These are phyloP conservation scores for Salix viminalis DNA, from an alignment of 345 rosid genomes.

Conservation along the genomic window DNA sequence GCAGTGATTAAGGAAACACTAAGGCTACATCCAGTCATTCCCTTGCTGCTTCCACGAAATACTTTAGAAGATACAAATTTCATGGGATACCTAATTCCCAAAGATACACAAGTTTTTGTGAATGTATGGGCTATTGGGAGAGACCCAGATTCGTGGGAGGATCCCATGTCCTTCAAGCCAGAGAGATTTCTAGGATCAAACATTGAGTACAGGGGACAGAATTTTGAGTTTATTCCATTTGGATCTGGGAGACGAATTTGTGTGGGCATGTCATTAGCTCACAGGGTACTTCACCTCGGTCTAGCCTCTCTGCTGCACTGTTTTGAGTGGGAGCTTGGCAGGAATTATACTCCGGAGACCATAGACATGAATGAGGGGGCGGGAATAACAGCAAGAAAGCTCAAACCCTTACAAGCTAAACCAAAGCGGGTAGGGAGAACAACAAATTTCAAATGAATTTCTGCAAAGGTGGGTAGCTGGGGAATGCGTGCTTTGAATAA, in stretches of 20 bases:
- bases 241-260: conserved; percentile 20
- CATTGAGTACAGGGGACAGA: conserved; percentile 13
- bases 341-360: background rate
- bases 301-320: conserved; percentile 16
- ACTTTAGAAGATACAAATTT: conserved; percentile 7
- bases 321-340: conserved; percentile 14
- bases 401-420: background rate
- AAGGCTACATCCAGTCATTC: conserved; percentile 2
- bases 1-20: conserved; percentile 11
- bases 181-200: conserved; percentile 15
- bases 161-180: conserved; percentile 16
- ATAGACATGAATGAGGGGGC: background rate
- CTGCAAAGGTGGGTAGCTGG: background rate
- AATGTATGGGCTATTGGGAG: conserved; percentile 23
- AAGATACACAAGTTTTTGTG: conserved; percentile 13
- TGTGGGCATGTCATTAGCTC: conserved; percentile 8
- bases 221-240: conserved; percentile 15
- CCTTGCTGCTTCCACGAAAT: conserved; percentile 8
- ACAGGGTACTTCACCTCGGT: conserved; percentile 7
- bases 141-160: conserved; percentile 16
- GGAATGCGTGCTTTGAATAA: background rate
- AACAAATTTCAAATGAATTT: background rate
- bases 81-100: conserved; percentile 8
- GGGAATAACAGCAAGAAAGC: conserved; percentile 10
- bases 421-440: background rate